Evolutionary conservation across 306 rosid species (phyloP).

Genomic region (Gillenia trifoliata): DNA sequence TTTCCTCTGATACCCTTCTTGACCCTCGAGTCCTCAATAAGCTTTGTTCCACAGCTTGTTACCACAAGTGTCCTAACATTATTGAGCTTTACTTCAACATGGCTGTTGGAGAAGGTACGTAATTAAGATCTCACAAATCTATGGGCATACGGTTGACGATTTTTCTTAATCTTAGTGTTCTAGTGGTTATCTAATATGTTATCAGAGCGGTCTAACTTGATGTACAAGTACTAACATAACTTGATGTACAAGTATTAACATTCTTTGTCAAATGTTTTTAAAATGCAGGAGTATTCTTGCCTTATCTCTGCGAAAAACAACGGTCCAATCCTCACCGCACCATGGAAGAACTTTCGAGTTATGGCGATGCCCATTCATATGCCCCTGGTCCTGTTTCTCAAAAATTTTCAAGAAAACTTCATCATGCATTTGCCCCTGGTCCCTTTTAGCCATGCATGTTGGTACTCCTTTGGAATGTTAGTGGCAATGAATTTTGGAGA

Average conservation of each 20-base stretch:
- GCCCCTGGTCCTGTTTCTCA: not conserved
- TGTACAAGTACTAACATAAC: not conserved
- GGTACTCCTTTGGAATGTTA: not conserved
- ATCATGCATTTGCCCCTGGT: not conserved
- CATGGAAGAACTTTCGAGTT: slow-evolving; percentile 54
- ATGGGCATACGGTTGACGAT: not conserved
- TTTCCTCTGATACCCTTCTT: slow-evolving; percentile 69
- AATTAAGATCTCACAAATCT: not conserved
- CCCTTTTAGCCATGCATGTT: not conserved
- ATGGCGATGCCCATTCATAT: not conserved
- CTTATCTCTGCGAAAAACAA: slow-evolving; percentile 52
- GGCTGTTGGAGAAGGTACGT: slow-evolving; percentile 63
- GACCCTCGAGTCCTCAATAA: slow-evolving; percentile 58
- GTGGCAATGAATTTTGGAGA: not conserved
- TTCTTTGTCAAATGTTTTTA: not conserved
- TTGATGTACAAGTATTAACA: not conserved
- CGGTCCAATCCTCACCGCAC: slow-evolving; percentile 49
- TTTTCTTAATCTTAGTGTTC: not conserved
- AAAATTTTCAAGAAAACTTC: not conserved
- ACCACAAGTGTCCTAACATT: slow-evolving; percentile 57
- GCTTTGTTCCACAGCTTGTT: slow-evolving; percentile 60
- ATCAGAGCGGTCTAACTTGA: not conserved
- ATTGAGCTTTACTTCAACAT: slow-evolving; percentile 61
- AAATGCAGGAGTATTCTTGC: slow-evolving; percentile 55
- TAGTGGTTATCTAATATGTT: not conserved